A percentile compares a stretch with the other conserved stretches of the same genome.
These are phyloP conservation scores for Rhizopus stolonifer DNA, from an alignment of 371 early-diverging fungal species.

Conservation along the genomic window DNA sequence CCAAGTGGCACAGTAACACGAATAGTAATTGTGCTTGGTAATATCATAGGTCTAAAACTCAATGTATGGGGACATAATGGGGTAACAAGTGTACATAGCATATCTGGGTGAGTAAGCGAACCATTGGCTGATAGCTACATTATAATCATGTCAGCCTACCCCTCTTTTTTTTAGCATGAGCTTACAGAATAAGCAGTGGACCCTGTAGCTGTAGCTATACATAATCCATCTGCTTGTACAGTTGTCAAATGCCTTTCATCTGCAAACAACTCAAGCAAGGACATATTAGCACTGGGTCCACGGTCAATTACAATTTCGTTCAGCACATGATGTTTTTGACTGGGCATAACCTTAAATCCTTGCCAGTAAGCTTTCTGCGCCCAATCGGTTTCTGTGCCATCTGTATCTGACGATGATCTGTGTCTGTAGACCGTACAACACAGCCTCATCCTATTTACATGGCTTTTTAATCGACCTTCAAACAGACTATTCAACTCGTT, in stretches of 20 bases:
- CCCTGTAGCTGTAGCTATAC: constrained; percentile 92
- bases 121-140: constrained; percentile 87
- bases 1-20: constrained; percentile 72
- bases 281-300: constrained; percentile 87
- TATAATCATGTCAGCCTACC: too few relatives aligned
- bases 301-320: constrained; percentile 86
- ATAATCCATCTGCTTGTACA: constrained; percentile 89
- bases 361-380: constrained; percentile 23
- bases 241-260: constrained; percentile 82
- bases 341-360: constrained; percentile 23
- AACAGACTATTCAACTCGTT: constrained; percentile 56
- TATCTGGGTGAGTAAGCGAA: constrained; percentile 91
- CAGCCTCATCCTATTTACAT: constrained; percentile 85
- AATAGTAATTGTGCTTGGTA: constrained; percentile 85
- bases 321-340: constrained; percentile 61
- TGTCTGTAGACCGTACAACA: constrained; percentile 75
- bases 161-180: constrained; percentile 23
- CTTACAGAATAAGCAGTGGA: constrained; percentile 91
- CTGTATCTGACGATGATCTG: constrained; percentile 1
- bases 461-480: constrained; percentile 57
- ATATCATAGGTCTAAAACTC: constrained; percentile 89
- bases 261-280: constrained; percentile 86
- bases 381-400: constrained; percentile 33
- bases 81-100: constrained; percentile 87
- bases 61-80: constrained; percentile 95